Base-by-base conservation (phyloP, 257 asterid species). In the Fraxinus anomala region DNA sequence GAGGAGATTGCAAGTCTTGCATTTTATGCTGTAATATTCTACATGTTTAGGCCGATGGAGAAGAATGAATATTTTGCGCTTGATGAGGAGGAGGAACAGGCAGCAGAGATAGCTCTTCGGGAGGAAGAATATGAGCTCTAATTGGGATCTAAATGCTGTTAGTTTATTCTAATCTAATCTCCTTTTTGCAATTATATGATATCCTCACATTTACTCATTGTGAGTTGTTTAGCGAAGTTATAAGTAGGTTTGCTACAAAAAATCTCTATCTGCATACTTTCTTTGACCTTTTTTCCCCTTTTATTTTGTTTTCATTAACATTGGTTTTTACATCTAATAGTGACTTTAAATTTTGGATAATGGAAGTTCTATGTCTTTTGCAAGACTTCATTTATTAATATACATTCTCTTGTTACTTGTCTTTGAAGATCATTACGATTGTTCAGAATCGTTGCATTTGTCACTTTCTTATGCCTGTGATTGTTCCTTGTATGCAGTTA, bases 11-110 rank as follows among this genome's bases (percentile, higher is more conserved):
- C 91, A 1, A 92, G 94, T 83, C 87, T 96, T 66, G 97, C 94
- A 2, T 96, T 96, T 74, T 96, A 96, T 79, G 61, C 82, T 0
- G 86, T 91, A 63, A 93, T 96, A 89, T 96, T 93, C 82, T 91
- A 96, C 89, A 96, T 93, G 98, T 96, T 93, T 86, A 93, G 93
- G 96, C 99, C 98, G 0, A 91, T 88, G 12, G 95, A 91, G 87
- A 92, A 82, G 91, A 93, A 93, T 40, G 97, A 96, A 84, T 93
- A 96, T 85, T 89, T 96, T 81, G 97, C 76, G 61, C 89, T 96
- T 77, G 97, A 93, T 66, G 97, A 93, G 0, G 97, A 92, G 70
- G 99, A 93, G 73, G 98, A 93, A 86, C 94, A 89, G 83, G 98
- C 96, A 24, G 98, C 97, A 0, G 99, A 91, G 80, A 70, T 93